Conservation (phyloP, 2,329 filamentous ascomycete genomes). For the Emericellopsis cladophorae region DNA sequence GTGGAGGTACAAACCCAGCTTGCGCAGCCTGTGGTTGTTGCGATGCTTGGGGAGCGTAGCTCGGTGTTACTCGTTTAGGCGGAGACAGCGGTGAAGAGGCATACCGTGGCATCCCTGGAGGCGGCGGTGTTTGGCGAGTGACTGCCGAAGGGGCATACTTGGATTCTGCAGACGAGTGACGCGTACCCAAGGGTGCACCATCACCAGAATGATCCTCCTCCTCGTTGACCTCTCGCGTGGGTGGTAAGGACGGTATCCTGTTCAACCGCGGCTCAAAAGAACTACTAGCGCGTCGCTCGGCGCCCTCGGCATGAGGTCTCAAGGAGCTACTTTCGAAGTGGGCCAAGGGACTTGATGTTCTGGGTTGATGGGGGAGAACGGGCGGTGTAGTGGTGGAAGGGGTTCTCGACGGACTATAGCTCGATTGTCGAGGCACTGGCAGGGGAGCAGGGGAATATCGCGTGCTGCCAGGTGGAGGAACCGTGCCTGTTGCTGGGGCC, state of each 20-base stretch:
- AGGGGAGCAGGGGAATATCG: slow-evolving; percentile 41
- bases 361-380: slow-evolving; percentile 43
- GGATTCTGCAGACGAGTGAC: slow-evolving; percentile 14
- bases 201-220: slow-evolving; percentile 26
- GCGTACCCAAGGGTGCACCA: background rate
- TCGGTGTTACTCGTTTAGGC: slow-evolving; percentile 38
- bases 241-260: slow-evolving; percentile 43
- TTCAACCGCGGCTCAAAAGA: slow-evolving; percentile 42
- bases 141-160: slow-evolving; percentile 23
- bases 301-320: slow-evolving; percentile 23
- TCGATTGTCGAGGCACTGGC: slow-evolving; percentile 22
- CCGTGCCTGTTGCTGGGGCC: slow-evolving; percentile 20
- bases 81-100: slow-evolving; percentile 37
- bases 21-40: slow-evolving; percentile 8
- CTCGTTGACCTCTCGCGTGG: slow-evolving; percentile 51
- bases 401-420: slow-evolving; percentile 19
- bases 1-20: slow-evolving; percentile 39
- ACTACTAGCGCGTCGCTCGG: slow-evolving; percentile 34
- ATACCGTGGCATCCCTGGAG: slow-evolving; percentile 18
- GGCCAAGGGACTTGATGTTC: slow-evolving; percentile 53
- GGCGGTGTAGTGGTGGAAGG: slow-evolving; percentile 25
- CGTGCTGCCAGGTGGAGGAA: slow-evolving; percentile 24
- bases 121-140: slow-evolving; percentile 36
- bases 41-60: slow-evolving; percentile 31
- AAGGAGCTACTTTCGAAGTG: slow-evolving; percentile 45